Evolutionary conservation across 345 rosid species (phyloP).

Genomic region (Moricandia arvensis): DNA sequence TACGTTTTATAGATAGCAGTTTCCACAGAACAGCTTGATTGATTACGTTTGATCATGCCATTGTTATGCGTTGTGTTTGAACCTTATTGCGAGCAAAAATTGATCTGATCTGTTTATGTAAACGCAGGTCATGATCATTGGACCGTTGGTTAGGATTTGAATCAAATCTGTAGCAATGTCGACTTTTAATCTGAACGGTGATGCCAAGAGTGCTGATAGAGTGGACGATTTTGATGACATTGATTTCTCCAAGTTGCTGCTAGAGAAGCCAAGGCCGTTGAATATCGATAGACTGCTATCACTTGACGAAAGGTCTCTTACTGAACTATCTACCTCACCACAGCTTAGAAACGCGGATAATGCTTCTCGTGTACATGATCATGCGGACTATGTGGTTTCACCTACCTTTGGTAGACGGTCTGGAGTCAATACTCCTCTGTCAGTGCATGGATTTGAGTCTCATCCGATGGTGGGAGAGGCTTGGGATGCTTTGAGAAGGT

Average conservation of each 20-base stretch:
- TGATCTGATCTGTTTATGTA: slow-evolving; percentile 9
- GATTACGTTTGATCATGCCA: slow-evolving; percentile 16
- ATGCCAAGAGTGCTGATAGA: slow-evolving; percentile 34
- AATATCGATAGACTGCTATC: slow-evolving; percentile 77
- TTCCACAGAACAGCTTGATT: too few species aligned
- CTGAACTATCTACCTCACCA: slow-evolving; percentile 54
- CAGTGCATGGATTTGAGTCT: slow-evolving; percentile 46
- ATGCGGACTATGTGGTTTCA: slow-evolving; percentile 43
- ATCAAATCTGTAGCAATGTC: slow-evolving; percentile 41
- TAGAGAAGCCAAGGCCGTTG: slow-evolving; percentile 69
- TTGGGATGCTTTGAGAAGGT: slow-evolving; percentile 75
- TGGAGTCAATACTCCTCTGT: slow-evolving; percentile 62
- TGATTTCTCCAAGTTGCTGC: slow-evolving; percentile 61
- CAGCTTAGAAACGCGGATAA: slow-evolving; percentile 42
- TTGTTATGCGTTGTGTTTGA: not conserved
- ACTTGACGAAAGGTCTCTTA: slow-evolving; percentile 59
- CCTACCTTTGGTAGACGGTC: slow-evolving; percentile 33
- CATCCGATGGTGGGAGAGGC: slow-evolving; percentile 79
- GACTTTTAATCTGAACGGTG: slow-evolving; percentile 35
- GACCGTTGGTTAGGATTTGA: slow-evolving; percentile 15
- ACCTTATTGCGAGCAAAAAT: not conserved
- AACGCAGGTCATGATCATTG: slow-evolving; percentile 30
- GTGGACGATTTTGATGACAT: slow-evolving; percentile 50
- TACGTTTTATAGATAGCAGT: too few species aligned
- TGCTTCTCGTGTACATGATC: slow-evolving; percentile 37